Percentiles rank a stretch among this genome's conserved stretches.
These are phyloP conservation scores for Lenwebbia sp. DNA, from an alignment of 345 rosid genomes.

Conservation along the genomic window DNA sequence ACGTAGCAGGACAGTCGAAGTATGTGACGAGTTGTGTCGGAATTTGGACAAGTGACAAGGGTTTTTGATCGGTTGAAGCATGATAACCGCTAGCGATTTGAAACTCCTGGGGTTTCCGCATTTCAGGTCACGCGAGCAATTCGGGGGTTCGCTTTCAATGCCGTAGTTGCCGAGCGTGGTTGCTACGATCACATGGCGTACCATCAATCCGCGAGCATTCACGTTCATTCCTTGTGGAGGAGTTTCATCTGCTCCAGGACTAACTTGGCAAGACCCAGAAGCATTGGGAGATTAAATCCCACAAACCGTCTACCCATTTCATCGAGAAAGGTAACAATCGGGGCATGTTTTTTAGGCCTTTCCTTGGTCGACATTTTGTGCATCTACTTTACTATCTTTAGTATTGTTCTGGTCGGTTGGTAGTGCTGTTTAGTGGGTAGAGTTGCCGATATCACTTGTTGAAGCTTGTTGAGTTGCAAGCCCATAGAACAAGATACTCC, in stretches of 20 bases:
- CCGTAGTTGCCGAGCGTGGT: background rate
- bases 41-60: background rate
- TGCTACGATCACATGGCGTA: background rate
- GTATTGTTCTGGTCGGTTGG: background rate
- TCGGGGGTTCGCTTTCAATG: background rate
- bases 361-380: background rate
- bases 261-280: background rate
- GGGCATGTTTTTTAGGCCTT: background rate
- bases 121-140: background rate
- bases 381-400: background rate
- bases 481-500: background rate
- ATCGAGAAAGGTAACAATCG: background rate
- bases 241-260: background rate
- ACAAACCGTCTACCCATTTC: background rate
- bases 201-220: background rate
- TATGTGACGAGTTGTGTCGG: background rate
- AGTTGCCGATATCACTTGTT: background rate
- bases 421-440: background rate
- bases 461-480: background rate
- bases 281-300: background rate
- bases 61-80: background rate
- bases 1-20: background rate
- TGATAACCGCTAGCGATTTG: background rate
- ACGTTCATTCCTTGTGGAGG: conserved; percentile 8
- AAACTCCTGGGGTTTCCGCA: background rate